Base-by-base conservation (phyloP, 2,329 filamentous ascomycete species). In the Fusarium multiceps region DNA sequence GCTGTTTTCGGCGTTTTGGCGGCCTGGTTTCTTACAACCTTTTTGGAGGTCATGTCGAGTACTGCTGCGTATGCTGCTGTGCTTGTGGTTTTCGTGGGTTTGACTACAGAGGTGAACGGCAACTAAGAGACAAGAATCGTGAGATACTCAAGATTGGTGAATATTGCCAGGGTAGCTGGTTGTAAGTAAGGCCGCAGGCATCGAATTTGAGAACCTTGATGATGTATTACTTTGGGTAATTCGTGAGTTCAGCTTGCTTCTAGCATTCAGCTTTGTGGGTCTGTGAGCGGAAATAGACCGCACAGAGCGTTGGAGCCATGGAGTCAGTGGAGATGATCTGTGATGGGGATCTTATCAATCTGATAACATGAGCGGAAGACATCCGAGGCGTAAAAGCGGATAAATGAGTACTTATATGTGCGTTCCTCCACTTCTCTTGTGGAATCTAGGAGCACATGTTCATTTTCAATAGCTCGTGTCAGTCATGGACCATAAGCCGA, bases 1-100 rank as follows among this genome's bases (percentile, higher is more conserved):
- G 16, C 14, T 48, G 27, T 40, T 1, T 60, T 60, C 14, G 32
- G 32, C 2, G 12, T 42, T 2, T 4, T 59, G 27, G 53, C 42
- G 20, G 57, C 54, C 3, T 12, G 18, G 1, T 59, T 49, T 18
- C 42, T 59, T 14, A 27, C 21, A 1, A 49, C 42, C 3, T 2
- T 27, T 7, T 23, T 60, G 54, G 34, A 59, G 3, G 54, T 59
- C 2, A 34, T 60, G 21, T 59, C 42, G 18, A 47, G 32, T 42
- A 60, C 34, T 4, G 42, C 58, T 2, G 58, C 58, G 4, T 59
- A 60, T 42, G 54, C 54, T 28, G 42, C 54, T 9, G 58, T 60
- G 0, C 37, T 60, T 18, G 58, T 59, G 1, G 54, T 49, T 0
- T 58, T 59, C 3, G 34, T 60, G 8, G 54, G 58, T 0, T 8